Conservation (phyloP, 2,329 filamentous ascomycete genomes). For the Exserohilum rostratum region DNA sequence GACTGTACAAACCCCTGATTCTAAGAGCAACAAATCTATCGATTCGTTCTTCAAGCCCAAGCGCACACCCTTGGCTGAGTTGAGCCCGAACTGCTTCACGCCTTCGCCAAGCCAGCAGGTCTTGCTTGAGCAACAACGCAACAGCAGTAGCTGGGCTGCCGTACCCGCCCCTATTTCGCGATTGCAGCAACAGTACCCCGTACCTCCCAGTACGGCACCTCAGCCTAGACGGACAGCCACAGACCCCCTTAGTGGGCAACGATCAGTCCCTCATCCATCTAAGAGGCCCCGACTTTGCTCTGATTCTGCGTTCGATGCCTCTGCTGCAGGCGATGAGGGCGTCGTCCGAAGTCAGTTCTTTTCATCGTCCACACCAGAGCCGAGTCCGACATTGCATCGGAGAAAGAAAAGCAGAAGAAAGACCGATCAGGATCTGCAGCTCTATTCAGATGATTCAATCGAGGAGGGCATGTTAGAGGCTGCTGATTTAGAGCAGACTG, state of each 20-base stretch:
- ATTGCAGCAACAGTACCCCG: slow-evolving; percentile 30
- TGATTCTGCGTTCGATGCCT: slow-evolving; percentile 41
- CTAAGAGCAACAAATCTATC: slow-evolving; percentile 67
- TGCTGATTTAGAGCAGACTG: slow-evolving; percentile 41
- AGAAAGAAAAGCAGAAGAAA: slow-evolving; percentile 38
- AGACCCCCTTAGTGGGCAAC: slow-evolving; percentile 45
- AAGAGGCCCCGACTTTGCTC: slow-evolving; percentile 56
- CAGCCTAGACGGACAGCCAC: slow-evolving; percentile 50
- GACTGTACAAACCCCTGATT: slow-evolving; percentile 51
- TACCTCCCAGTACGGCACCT: slow-evolving; percentile 48
- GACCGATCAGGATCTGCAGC: slow-evolving; percentile 50
- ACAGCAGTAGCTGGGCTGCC: slow-evolving; percentile 61
- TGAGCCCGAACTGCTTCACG: slow-evolving; percentile 71
- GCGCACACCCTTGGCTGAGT: slow-evolving; percentile 68
- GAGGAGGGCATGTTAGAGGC: slow-evolving; percentile 51
- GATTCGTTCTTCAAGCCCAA: slow-evolving; percentile 69
- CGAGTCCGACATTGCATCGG: slow-evolving; percentile 50
- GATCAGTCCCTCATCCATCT: slow-evolving; percentile 52
- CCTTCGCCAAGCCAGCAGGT: slow-evolving; percentile 69
- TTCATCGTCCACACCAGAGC: slow-evolving; percentile 39
- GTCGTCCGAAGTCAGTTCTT: slow-evolving; percentile 56
- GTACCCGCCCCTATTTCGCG: slow-evolving; percentile 54
- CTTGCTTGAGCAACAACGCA: slow-evolving; percentile 60
- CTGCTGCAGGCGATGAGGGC: slow-evolving; percentile 32
- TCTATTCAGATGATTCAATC: slow-evolving; percentile 57